A percentile compares a stretch with the other conserved stretches of the same genome.
Evolutionary conservation across 2,329 filamentous ascomycete genomes (phyloP).

Genomic region (Diaporthe velutina): DNA sequence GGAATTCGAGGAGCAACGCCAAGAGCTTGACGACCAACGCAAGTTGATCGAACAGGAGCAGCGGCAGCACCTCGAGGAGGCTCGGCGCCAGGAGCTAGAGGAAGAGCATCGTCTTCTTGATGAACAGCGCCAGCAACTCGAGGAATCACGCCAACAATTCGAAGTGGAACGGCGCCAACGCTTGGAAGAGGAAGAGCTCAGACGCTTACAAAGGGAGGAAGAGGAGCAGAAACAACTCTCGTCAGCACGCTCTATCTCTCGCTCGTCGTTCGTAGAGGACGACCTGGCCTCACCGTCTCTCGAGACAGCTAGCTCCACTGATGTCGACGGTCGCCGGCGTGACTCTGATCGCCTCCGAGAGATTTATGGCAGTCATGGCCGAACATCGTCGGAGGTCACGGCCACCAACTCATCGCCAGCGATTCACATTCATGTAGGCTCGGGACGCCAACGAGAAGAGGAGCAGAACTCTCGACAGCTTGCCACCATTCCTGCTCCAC

Average conservation of each 20-base stretch:
- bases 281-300: conserved; percentile 25
- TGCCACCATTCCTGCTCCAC: conserved; percentile 29
- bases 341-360: conserved; percentile 68
- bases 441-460: conserved; percentile 34
- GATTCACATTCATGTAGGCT: conserved; percentile 39
- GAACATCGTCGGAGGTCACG: conserved; percentile 40
- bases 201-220: conserved; percentile 44
- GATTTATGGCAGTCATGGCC: conserved; percentile 61
- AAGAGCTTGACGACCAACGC: conserved; percentile 38
- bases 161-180: conserved; percentile 37
- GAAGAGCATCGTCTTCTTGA: conserved; percentile 37
- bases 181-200: conserved; percentile 39
- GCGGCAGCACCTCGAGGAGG: conserved; percentile 36
- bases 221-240: conserved; percentile 45
- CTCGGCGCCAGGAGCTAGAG: conserved; percentile 35
- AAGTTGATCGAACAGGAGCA: conserved; percentile 37
- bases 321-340: conserved; percentile 49
- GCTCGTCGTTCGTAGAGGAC: conserved; percentile 39
- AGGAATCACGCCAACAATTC: conserved; percentile 36
- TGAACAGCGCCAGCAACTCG: conserved; percentile 38
- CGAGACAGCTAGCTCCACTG: conserved; percentile 23
- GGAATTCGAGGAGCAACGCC: conserved; percentile 38
- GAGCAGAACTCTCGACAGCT: conserved; percentile 37
- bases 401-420: conserved; percentile 30
- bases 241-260: conserved; percentile 39